Base-by-base conservation (phyloP, 2,329 filamentous ascomycete species). In the Fusarium decemcellulare region DNA sequence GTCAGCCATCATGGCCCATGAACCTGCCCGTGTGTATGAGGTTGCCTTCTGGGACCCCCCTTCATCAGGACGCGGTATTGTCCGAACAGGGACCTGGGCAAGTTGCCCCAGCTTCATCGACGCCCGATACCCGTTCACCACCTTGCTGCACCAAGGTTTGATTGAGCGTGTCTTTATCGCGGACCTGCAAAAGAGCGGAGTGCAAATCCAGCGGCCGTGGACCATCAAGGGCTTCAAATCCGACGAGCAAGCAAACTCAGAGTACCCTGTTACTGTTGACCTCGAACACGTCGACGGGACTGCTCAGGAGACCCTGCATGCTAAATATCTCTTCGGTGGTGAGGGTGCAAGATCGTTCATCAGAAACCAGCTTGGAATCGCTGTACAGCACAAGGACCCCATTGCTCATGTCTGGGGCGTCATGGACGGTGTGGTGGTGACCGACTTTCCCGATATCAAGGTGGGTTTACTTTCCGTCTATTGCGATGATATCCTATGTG, bases 41-140 rank as follows among this genome's bases (percentile, higher is more conserved):
- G 89, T 91, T 29, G 91, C 90, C 3, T 93, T 93, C 72, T 93
- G 91, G 91, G 90, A 93, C 66, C 90, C 90, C 0, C 82, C 83
- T 2, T 77, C 79, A 34, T 88, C 85, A 44, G 83, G 83, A 36
- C 80, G 83, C 44, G 87, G 89, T 34, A 92, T 93, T 67, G 82
- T 85, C 34, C 84, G 91, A 68, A 93, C 90, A 2, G 89, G 90
- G 30, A 91, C 89, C 6, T 97, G 94, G 94, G 92, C 94, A 6
- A 95, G 92, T 76, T 98, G 95, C 80, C 95, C 95, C 1, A 90
- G 88, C 70, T 97, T 97, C 80, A 91, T 93, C 61, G 90, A 92
- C 58, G 90, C 91, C 14, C 85, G 91, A 52, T 93, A 91, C 70
- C 90, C 90, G 6, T 92, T 92, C 74, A 92, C 91, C 53, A 90